Evolutionary conservation across 352 stramenopile species (phyloP), one percentile per base, ranked within the genome.

Genomic region (Pythium pectinolyticum): DNA sequence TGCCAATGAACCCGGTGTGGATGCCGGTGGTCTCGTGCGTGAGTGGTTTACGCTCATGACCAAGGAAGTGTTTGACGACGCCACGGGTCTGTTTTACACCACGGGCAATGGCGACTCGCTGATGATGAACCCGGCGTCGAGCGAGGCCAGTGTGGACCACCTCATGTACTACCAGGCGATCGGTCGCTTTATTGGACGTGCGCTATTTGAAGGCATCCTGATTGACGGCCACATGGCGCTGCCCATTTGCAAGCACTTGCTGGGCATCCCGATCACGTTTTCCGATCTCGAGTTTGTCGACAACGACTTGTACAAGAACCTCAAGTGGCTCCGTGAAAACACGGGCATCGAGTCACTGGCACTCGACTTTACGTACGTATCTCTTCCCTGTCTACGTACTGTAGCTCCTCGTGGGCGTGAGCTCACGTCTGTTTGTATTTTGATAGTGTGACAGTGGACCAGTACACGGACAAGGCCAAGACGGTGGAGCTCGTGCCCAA

Each of bases 401-500:
- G 31, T 27, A 35, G 24, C 15, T 9, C 9, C 17, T 40, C 17
- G 12, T 40, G 5, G 3, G 14, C 32, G 14, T 17, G 34, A 11
- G 12, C 22, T 55, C 7, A 32, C 25, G 6, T 28, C 7, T 9
- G 9, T 31, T 37, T 20, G 27, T 9, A 25, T 48, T 0, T 37
- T 3, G 20, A 12, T 32, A 93, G 84, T 49, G 82, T 92, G 3
- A 90, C 77, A 10, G 75, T 91, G 11, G 84, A 91, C 20, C 82
- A 94, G 53, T 77, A 82, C 58, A 70, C 72, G 2, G 78, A 90
- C 58, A 90, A 89, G 64, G 68, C 77, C 55, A 89, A 93, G 68
- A 85, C 94, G 5, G 90, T 98, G 48, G 96, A 99, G 58, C 78
- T 99, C 20, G 86, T 98, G 62, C 92, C 95, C 22, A 92, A 98